Conservation (phyloP, 352 stramenopile genomes). For the Globisporangium spiculum region DNA sequence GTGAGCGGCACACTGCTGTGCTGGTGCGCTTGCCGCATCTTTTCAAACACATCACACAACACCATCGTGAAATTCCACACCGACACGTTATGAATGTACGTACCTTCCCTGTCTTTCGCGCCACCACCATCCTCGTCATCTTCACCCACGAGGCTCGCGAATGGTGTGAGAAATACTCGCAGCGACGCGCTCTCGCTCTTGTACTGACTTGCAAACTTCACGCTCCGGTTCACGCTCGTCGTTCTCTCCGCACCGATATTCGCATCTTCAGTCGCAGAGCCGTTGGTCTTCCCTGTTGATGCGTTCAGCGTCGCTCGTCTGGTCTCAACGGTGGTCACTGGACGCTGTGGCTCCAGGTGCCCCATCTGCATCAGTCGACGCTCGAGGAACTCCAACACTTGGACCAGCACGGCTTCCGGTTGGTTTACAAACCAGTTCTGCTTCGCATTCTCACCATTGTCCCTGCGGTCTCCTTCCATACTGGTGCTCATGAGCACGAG, state of each 20-base stretch:
- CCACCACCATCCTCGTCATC: neutral
- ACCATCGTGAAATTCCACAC: conserved; percentile 23
- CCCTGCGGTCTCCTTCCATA: neutral
- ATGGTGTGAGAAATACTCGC: conserved; percentile 15
- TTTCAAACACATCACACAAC: conserved; percentile 13
- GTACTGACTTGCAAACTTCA: conserved; percentile 7
- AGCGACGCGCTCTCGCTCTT: conserved; percentile 10
- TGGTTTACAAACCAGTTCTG: conserved; percentile 11
- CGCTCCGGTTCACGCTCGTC: neutral
- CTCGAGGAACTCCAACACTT: conserved; percentile 18
- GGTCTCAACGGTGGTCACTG: neutral
- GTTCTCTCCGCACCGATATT: neutral
- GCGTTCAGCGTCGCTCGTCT: neutral
- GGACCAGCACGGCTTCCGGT: neutral
- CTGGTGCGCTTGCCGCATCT: neutral
- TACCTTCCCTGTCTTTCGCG: neutral
- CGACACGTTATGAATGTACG: neutral
- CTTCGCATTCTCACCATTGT: neutral
- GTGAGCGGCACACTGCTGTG: neutral
- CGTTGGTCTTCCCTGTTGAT: conserved; percentile 4
- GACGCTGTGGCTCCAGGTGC: neutral
- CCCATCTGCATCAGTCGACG: neutral
- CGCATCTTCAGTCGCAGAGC: neutral
- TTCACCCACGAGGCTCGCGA: conserved; percentile 9
- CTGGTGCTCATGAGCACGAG: conserved; percentile 8